A percentile compares a stretch with the other conserved stretches of the same genome.
phyloP scores from a whole-genome alignment of 2,329 filamentous ascomycete species.

The Diaporthe sp. region DNA sequence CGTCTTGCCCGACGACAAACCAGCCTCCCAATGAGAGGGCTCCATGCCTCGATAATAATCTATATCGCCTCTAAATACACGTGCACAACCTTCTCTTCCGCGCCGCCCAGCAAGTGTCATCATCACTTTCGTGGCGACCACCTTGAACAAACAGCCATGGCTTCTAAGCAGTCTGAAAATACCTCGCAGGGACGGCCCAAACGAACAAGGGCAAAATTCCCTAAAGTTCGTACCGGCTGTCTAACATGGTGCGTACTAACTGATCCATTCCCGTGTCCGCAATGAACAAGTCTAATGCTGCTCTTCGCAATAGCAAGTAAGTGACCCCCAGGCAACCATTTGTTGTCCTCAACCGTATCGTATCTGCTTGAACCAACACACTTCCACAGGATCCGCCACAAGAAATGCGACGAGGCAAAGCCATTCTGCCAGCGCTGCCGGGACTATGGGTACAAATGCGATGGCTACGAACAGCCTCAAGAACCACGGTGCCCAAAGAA shows the following conservation, averaged over 20 bases:
- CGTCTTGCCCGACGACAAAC: background rate
- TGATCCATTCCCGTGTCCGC: background rate
- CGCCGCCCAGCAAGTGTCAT: background rate
- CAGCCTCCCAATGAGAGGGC: background rate
- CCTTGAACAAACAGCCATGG: background rate
- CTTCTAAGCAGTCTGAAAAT: background rate
- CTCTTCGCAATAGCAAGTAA: conserved; percentile 12
- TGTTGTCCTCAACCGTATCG: background rate
- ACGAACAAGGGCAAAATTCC: conserved; percentile 13
- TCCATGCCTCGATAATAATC: background rate
- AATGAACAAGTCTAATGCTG: background rate
- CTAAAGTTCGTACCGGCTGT: conserved; percentile 22
- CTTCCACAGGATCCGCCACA: conserved; percentile 3
- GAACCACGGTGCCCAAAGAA: background rate
- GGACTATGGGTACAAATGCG: conserved; percentile 20
- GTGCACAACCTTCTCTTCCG: too few relatives aligned
- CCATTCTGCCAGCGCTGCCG: conserved; percentile 16
- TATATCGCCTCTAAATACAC: background rate
- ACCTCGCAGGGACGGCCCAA: background rate
- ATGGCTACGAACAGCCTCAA: conserved; percentile 13
- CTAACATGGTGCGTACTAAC: conserved; percentile 10
- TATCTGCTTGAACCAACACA: conserved; percentile 2
- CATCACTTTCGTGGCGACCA: background rate
- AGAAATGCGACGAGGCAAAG: conserved; percentile 20
- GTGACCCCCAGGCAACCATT: background rate